These are phyloP conservation scores for Fusarium newnesense DNA, from an alignment of 2,329 filamentous ascomycete genomes.

Conservation along the genomic window DNA sequence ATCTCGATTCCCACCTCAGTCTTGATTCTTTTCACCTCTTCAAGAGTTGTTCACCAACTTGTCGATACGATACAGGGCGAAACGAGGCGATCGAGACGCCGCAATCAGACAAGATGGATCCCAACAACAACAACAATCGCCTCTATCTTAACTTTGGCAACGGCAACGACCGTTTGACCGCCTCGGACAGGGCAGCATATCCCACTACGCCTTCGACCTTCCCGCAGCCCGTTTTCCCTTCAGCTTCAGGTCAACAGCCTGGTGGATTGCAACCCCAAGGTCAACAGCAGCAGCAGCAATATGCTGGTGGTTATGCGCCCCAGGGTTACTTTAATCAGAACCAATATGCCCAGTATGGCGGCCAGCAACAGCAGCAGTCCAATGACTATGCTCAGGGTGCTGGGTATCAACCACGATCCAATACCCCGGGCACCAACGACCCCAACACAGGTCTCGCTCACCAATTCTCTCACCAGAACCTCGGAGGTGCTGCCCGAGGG, in stretches of 20 bases:
- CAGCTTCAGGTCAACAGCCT: conserved; percentile 37
- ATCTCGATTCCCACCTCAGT: conserved; percentile 37
- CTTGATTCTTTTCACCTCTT: conserved; percentile 24
- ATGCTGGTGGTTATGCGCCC: conserved; percentile 58
- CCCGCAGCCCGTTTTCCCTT: conserved; percentile 82
- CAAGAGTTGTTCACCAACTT: conserved; percentile 22
- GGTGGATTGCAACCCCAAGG: conserved; percentile 49
- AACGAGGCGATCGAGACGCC: conserved; percentile 24
- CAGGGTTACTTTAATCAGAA: conserved; percentile 71
- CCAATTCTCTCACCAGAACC: conserved; percentile 96
- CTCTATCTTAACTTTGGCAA: conserved; percentile 75
- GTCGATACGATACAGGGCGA: conserved; percentile 34
- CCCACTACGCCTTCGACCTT: conserved; percentile 95
- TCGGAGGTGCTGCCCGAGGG: conserved; percentile 76
- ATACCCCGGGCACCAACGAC: conserved; percentile 75
- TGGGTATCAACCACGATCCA: conserved; percentile 63
- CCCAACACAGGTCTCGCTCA: conserved; percentile 91
- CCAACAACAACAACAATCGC: conserved; percentile 70
- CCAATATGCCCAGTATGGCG: conserved; percentile 60
- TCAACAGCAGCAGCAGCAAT: conserved; percentile 45
- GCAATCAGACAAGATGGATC: conserved; percentile 57
- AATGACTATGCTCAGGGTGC: conserved; percentile 64
- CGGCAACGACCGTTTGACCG: conserved; percentile 71
- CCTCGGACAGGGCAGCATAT: conserved; percentile 75
- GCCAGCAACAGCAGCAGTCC: conserved; percentile 48